These are phyloP conservation scores for Nitzschia putrida DNA, from an alignment of 108 stramenopile species.

Conservation along the genomic window DNA sequence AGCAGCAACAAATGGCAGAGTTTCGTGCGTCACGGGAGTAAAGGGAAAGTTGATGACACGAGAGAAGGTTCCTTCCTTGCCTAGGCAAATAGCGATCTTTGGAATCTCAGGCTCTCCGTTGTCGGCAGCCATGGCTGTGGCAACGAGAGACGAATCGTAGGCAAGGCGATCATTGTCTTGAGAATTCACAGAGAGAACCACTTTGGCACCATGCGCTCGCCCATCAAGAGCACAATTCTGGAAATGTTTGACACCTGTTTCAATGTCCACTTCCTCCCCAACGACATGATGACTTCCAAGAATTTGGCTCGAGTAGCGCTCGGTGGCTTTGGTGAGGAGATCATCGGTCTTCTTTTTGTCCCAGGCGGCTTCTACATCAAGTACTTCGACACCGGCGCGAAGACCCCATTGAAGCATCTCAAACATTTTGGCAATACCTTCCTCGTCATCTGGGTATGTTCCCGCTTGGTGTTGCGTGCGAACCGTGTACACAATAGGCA, in stretches of 20 bases:
- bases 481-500: constrained; percentile 95
- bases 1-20: constrained; percentile 89
- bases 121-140: constrained; percentile 39
- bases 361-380: constrained; percentile 96
- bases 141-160: constrained; percentile 68
- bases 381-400: constrained; percentile 89
- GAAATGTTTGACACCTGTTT: constrained; percentile 78
- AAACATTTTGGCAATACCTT: constrained; percentile 80
- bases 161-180: constrained; percentile 80
- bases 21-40: constrained; percentile 94
- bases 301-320: constrained; percentile 80
- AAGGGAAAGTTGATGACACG: constrained; percentile 93
- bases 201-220: constrained; percentile 88
- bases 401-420: constrained; percentile 79
- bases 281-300: constrained; percentile 94
- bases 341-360: constrained; percentile 59
- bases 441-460: constrained; percentile 90
- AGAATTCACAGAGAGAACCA: constrained; percentile 79
- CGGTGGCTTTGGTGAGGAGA: constrained; percentile 56
- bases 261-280: constrained; percentile 62
- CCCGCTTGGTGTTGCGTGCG: constrained; percentile 92
- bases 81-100: constrained; percentile 86
- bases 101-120: constrained; percentile 80
- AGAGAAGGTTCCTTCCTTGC: constrained; percentile 80
- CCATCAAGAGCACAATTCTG: constrained; percentile 87